Conservation (phyloP, 768 basidiomycete genomes). For the Mycena metata region DNA sequence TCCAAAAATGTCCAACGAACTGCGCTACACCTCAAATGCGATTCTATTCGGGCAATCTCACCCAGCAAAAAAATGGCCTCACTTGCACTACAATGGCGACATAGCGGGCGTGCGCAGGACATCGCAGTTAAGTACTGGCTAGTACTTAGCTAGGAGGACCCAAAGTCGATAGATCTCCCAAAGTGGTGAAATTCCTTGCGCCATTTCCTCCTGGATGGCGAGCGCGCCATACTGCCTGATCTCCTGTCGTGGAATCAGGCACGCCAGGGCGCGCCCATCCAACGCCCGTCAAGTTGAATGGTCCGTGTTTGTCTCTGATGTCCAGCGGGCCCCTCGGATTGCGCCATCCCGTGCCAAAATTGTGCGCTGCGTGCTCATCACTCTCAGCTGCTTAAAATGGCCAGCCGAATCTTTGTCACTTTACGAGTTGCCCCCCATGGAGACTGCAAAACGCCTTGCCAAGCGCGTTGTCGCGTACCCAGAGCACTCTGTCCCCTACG, state of each 20-base stretch:
- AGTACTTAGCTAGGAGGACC: no score
- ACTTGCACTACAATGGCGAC: background rate
- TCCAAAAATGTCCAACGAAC: no score
- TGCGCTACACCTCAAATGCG: no score
- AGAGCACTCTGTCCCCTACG: conserved; percentile 69
- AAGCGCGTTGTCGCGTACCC: conserved; percentile 74
- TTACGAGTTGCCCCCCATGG: conserved; percentile 27
- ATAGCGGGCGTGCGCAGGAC: background rate
- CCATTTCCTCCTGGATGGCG: background rate
- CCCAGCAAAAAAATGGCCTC: background rate
- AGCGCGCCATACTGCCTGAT: background rate
- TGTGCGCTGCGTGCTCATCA: background rate
- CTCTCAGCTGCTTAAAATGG: background rate
- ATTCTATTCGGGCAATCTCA: no score
- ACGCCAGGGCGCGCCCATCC: no score
- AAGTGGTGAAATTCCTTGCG: no score
- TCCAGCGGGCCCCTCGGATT: background rate
- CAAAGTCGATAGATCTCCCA: no score
- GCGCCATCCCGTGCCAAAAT: conserved; percentile 12
- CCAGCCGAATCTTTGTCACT: background rate
- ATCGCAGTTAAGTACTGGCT: conserved; percentile 2
- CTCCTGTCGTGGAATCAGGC: background rate
- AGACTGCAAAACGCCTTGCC: conserved; percentile 59
- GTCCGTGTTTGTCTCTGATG: conserved; percentile 5
- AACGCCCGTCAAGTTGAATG: background rate